Base-by-base conservation (phyloP, 257 asterid species). In the Primulina eburnea region DNA sequence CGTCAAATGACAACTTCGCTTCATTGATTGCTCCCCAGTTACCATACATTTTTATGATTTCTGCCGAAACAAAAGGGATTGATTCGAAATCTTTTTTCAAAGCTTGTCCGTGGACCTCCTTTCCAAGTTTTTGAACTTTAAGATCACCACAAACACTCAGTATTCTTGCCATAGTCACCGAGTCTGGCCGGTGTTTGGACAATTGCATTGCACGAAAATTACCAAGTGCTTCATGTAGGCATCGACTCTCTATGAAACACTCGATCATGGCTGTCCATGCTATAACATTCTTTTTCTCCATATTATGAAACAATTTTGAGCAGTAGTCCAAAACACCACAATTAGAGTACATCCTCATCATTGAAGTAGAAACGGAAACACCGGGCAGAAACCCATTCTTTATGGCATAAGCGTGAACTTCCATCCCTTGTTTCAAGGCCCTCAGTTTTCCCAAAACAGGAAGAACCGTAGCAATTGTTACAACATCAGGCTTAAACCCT, bases 221-320 rank as follows among this genome's bases (percentile, higher is more conserved):
- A 62, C 64, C 79, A 34, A 89, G 75, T 38, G 96, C 97, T 73
- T 90, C 79, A 0, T 78, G 64, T 14, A 80, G 79, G 78, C 76
- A 58, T 26, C 64, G 80, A 57, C 81, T 62, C 50, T 81, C 95
- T 34, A 90, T 82, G 53, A 78, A 87, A 34, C 96, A 85, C 60
- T 91, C 96, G 32, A 94, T 89, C 97, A 91, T 89, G 69, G 97
- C 92, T 4, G 99, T 94, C 97, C 99, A 94, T 0, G 95, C 66
- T 70, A 85, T 86, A 64, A 94, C 96, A 61, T 85, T 94, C 86
- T 79, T 85, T 26, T 74, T 82, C 83, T 84, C 94, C 89, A 85
- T 84, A 17, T 59, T 68, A 60, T 78, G 74, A 60, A 94, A 94
- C 59, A 89, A 77, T 72, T 85, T 83, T n/a, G 57, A 60, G 34